Evolutionary conservation across 345 rosid species (phyloP), one percentile per base, ranked within the genome.

Genomic region (Murraya koenigii): DNA sequence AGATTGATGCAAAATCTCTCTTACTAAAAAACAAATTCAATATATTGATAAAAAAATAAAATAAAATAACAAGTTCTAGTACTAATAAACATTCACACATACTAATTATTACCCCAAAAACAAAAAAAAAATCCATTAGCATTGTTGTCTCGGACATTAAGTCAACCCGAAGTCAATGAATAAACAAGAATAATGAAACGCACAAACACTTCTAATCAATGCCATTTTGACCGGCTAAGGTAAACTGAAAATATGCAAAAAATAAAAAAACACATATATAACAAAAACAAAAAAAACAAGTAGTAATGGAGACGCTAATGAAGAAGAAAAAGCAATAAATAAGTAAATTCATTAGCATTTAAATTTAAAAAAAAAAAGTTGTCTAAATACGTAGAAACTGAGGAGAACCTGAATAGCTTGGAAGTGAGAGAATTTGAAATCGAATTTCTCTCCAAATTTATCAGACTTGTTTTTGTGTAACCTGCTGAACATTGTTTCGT

Each of bases 351-450:
- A 60, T 26, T 0, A 17, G 22, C 66, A 62, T 26, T 61, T 30
- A 26, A 60, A 26, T 23, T 28, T 23, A 32, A 33, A 14, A 62
- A 28, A 41, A 26, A 33, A 28, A 49, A 36, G 25, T 44, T 13
- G 2, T 28, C 33, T 9, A 28, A 38, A 25, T 64, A 39, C 4
- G 62, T 22, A 13, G n/a, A 47, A 68, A 20, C 38, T 47, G 67
- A 47, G 61, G 32, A 20, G 71, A 71, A 89, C 92, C 92, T 89
- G 88, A 78, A 83, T 84, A 77, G 84, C 87, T 66, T 86, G 88
- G 22, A 89, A 81, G 79, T 77, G 78, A 25, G 90, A 87, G 86
- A 90, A 81, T 71, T 75, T 80, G 89, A 90, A 86, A 78, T 86
- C 84, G 71, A 86, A 75, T 80, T 80, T 82, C 55, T 86, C 87